Conservation (phyloP, 2,329 filamentous ascomycete species). For the Sporothrix phasma region DNA sequence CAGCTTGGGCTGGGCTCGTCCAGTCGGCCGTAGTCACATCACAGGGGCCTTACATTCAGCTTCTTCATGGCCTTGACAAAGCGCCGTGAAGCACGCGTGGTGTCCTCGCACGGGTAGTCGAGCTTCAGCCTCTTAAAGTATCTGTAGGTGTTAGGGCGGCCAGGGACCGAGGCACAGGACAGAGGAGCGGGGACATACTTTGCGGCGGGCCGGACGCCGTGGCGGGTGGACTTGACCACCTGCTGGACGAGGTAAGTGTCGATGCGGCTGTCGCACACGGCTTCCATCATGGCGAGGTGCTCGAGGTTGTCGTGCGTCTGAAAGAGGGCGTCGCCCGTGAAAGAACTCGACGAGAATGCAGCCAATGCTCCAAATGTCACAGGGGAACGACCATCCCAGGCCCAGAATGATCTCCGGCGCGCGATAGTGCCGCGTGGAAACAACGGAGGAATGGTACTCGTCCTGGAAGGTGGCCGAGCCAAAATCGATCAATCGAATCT, state of each 20-base stretch:
- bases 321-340: conserved; percentile 60
- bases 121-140: conserved; percentile 58
- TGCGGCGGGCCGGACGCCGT: conserved; percentile 49
- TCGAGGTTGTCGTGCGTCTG: conserved; percentile 65
- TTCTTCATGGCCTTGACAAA: conserved; percentile 67
- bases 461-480: conserved; percentile 64
- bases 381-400: conserved; percentile 61
- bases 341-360: conserved; percentile 65
- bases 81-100: conserved; percentile 51
- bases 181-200: conserved; percentile 37
- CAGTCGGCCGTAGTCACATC: background rate
- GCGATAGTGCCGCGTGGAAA: conserved; percentile 59
- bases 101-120: conserved; percentile 55
- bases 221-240: conserved; percentile 48
- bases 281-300: conserved; percentile 68
- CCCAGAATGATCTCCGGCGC: conserved; percentile 63
- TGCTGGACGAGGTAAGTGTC: conserved; percentile 48
- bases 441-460: conserved; percentile 62
- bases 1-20: too few species aligned
- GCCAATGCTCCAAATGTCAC: conserved; percentile 65
- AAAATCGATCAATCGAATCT: conserved; percentile 62
- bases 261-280: conserved; percentile 50
- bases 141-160: conserved; percentile 28
- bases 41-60: conserved; percentile 39
- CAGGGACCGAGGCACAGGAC: background rate